Conservation (phyloP, 208 protist species). For the Sergeia podlipaevii region DNA sequence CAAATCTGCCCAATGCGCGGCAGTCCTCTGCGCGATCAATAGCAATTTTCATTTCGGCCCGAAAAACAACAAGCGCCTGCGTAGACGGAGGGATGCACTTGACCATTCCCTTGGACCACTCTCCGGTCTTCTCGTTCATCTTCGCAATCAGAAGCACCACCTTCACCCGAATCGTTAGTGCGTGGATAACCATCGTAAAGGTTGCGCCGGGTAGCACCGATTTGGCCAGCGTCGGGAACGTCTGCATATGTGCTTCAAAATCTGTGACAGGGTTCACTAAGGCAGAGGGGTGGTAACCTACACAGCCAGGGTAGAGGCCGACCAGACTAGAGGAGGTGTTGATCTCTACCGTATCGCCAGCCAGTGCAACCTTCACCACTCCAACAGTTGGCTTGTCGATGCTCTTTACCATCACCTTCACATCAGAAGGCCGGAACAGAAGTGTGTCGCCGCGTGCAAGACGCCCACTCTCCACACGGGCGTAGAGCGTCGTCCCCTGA, state of each 20-base stretch:
- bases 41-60: constrained; percentile 42
- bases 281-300: constrained; percentile 42
- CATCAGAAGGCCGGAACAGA: constrained; percentile 53
- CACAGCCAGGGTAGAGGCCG: constrained; percentile 62
- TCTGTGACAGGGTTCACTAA: constrained; percentile 32
- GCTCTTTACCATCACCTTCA: constrained; percentile 41
- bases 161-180: constrained; percentile 59
- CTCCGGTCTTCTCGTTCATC: constrained; percentile 49
- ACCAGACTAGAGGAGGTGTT: constrained; percentile 36
- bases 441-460: constrained; percentile 40
- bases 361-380: constrained; percentile 59
- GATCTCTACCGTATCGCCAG: constrained; percentile 75
- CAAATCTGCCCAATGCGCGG: constrained; percentile 72
- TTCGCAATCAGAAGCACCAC: constrained; percentile 66
- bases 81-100: constrained; percentile 70
- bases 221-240: constrained; percentile 54
- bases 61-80: constrained; percentile 73
- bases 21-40: constrained; percentile 70
- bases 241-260: constrained; percentile 81
- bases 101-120: constrained; percentile 84
- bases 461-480: constrained; percentile 74
- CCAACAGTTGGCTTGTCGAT: constrained; percentile 63
- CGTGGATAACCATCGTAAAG: constrained; percentile 72
- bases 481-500: constrained; percentile 49
- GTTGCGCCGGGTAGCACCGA: constrained; percentile 63